Conservation (phyloP, 768 basidiomycete genomes). For the Xerocomus spinulosus region DNA sequence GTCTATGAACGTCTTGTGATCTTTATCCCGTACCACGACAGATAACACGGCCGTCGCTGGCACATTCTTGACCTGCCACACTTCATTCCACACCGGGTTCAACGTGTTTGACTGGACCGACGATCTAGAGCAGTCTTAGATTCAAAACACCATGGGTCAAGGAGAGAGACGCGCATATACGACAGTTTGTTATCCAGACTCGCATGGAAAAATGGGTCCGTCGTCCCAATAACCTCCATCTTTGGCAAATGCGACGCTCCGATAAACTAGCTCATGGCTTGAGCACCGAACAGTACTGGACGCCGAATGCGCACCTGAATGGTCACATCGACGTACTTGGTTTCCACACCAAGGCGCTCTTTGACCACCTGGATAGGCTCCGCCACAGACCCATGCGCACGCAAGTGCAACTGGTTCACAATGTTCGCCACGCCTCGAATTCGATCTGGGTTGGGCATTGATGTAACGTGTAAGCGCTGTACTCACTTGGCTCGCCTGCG, state of each 20-base stretch:
- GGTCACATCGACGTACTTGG: constrained; percentile 52
- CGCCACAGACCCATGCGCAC: not conserved
- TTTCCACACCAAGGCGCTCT: constrained; percentile 31
- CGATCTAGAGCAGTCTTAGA: constrained; percentile 37
- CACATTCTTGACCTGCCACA: constrained; percentile 71
- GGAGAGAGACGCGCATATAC: constrained; percentile 46
- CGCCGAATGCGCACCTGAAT: constrained; percentile 41
- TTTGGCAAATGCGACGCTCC: constrained; percentile 64
- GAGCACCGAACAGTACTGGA: not conserved
- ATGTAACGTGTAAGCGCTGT: not conserved
- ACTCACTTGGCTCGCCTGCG: not conserved
- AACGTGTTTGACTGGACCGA: constrained; percentile 55
- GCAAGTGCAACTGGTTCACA: constrained; percentile 6
- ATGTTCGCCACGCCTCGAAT: constrained; percentile 14
- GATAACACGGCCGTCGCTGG: constrained; percentile 54
- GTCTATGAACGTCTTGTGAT: constrained; percentile 52
- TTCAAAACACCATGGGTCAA: not conserved
- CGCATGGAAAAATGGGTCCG: constrained; percentile 72
- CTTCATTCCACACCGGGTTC: constrained; percentile 70
- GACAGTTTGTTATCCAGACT: constrained; percentile 59
- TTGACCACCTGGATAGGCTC: constrained; percentile 29
- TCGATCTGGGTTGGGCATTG: constrained; percentile 13
- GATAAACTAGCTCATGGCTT: constrained; percentile 49
- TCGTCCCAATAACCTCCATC: constrained; percentile 60
- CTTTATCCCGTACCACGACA: constrained; percentile 68